Base-by-base conservation (phyloP, 2,329 filamentous ascomycete species). In the Clonostachys chloroleuca region DNA sequence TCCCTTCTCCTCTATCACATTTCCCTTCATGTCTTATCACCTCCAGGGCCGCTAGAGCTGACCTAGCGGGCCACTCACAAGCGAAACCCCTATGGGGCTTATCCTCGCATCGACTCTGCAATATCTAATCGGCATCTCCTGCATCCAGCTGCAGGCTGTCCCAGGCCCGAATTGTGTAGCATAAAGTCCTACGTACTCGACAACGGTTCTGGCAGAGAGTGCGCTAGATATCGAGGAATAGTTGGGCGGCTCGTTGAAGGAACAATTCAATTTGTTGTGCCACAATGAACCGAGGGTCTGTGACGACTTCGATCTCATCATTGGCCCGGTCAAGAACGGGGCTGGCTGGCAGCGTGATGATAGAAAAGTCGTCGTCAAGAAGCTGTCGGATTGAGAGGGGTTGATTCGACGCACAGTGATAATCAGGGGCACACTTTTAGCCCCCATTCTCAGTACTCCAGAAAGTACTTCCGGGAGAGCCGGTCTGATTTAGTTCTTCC, bases 131-230 rank as follows among this genome's bases (percentile, higher is more conserved):
- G 34, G 91, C 74, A 51, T 89, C 83, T 61, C 92, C 88, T 6
- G 87, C 87, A 57, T 95, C 89, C 9, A 81, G 73, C 65, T 96
- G 91, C 3, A 97, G 73, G 45, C 80, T 78, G 58, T 96, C 91
- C 84, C 91, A 95, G 50, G 92, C 87, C 3, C 83, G 72, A 34
- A 95, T 82, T 12, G 86, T 81, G 61, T 97, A 92, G 51, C 85
- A 91, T 8, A 99, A 77, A 14, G 86, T 91, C 34, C 94, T 82
- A n/a, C 94, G 83, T 40, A 95, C 83, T 3, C 94, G 86, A 60
- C 90, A 95, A 46, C 91, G 78, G 60, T 97, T 99, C 61, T 97
- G 89, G 57, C 91, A 95, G 16, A 94, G 75, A 8, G 88, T 86
- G 43, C 91, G 83, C 57, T 94, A 85, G 14, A 95, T 78, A 54